Base-by-base conservation (phyloP, 495 filamentous ascomycete species). In the Sporormia fimetaria region DNA sequence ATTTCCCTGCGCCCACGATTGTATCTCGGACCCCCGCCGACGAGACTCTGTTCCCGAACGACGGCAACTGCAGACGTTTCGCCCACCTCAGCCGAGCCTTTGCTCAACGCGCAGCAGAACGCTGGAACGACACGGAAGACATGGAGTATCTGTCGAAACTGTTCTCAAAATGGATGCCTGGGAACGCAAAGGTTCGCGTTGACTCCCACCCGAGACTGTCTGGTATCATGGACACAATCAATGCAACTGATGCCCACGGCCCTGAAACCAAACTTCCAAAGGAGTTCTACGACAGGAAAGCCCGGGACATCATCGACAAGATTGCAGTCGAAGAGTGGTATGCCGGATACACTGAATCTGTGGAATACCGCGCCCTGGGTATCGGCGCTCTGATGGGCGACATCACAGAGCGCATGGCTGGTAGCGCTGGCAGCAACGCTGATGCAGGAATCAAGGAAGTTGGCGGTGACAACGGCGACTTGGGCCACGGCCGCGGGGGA, bases 291-390 rank as follows among this genome's bases (percentile, higher is more conserved):
- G 85, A 94, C 52, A 54, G 67, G 21, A 81, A 78, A 57, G 80
- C 64, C 2, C 60, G 72, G 4, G 67, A 64, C 2, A 78, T 86
- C 33, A 72, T 95, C 38, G 81, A 95, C 36, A 69, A 70, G 20
- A 83, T 95, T 33, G 74, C 69, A 28, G 77, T 83, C 1, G 90
- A 98, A 49, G 92, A 98, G 63, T 96, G 90, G 90, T 96, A 80
- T 56, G 63, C 75, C 6, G 90, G 88, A 3, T 98, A 87, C 57
- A 68, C 67, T 26, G 85, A 94, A 62, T 85, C 74, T 40, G 60
- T 54, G 17, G 90, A 98, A 60, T 96, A 90, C 65, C 76, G 90
- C 4, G 71, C 66, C 49, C 65, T 98, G 2, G 90, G 92, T 2
- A 87, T 94, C 42, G 90, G 90, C 28, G 73, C 68, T 11, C 61